Conservation (phyloP, 768 basidiomycete species). For the Mycena pura region DNA sequence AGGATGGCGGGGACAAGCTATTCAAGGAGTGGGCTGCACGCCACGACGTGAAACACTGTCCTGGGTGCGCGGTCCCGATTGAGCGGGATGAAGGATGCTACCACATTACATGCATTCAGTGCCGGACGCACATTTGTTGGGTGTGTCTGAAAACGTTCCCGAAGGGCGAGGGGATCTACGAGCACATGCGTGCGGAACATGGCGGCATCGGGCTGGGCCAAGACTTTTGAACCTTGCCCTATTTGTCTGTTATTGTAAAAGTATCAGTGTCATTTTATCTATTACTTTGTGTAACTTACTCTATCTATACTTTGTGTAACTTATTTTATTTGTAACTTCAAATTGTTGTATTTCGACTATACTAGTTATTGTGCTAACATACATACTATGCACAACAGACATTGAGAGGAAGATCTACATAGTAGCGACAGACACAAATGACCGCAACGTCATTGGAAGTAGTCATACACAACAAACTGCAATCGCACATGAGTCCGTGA, state of each 20-base stretch:
- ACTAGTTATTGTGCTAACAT: slow-evolving; percentile 6
- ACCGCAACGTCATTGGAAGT: slow-evolving; percentile 29
- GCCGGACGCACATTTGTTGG: slow-evolving; percentile 84
- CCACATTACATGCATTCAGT: slow-evolving; percentile 80
- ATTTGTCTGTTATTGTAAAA: background rate
- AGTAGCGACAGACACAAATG: background rate
- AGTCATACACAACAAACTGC: slow-evolving; percentile 51
- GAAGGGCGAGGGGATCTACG: slow-evolving; percentile 73
- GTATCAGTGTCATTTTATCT: background rate
- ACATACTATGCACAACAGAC: slow-evolving; percentile 14
- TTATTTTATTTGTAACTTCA: background rate
- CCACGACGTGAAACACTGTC: slow-evolving; percentile 78
- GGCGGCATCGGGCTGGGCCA: slow-evolving; percentile 62
- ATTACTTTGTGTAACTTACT: no score
- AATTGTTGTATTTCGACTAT: slow-evolving; percentile 19
- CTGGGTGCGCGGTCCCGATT: slow-evolving; percentile 72
- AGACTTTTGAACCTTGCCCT: background rate
- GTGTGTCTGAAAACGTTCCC: slow-evolving; percentile 76
- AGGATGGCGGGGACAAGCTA: slow-evolving; percentile 57
- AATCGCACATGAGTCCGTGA: slow-evolving; percentile 9
- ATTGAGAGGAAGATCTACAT: slow-evolving; percentile 15
- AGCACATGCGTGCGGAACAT: slow-evolving; percentile 74
- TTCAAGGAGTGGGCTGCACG: slow-evolving; percentile 69
- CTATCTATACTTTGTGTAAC: background rate
- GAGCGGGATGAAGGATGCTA: slow-evolving; percentile 81